A percentile compares a stretch with the other conserved stretches of the same genome.
Conservation (phyloP, 306 rosid species). For the Castanospermum australe region DNA sequence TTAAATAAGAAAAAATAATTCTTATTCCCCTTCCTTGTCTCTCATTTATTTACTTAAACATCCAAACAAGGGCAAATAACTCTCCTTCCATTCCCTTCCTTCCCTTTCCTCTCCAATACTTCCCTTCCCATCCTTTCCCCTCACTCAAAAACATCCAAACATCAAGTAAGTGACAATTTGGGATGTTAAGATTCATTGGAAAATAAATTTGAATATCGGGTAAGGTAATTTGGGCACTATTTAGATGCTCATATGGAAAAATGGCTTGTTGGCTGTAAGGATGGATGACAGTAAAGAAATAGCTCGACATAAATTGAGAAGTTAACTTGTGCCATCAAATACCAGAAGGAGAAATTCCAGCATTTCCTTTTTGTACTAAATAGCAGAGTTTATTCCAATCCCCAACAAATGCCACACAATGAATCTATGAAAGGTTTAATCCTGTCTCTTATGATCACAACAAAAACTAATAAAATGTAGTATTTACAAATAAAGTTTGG, state of each 20-base stretch:
- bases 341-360: background rate
- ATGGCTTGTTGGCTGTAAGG: background rate
- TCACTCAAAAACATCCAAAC: no score
- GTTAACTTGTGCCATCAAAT: conserved; percentile 1
- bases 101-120: no score
- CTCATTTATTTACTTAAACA: no score
- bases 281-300: background rate
- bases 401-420: background rate
- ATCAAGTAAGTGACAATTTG: background rate
- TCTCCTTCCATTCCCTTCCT: no score
- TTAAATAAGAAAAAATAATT: no score
- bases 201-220: background rate
- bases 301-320: background rate
- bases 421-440: background rate
- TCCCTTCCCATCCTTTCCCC: no score
- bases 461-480: background rate
- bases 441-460: background rate
- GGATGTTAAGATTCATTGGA: background rate
- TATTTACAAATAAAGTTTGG: background rate
- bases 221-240: background rate
- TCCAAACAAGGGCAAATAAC: no score
- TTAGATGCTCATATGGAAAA: background rate
- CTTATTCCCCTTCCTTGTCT: no score
- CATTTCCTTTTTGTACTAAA: background rate
- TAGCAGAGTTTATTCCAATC: background rate